These are phyloP conservation scores for Rubus idaeus DNA, from an alignment of 306 rosid species.

Conservation along the genomic window DNA sequence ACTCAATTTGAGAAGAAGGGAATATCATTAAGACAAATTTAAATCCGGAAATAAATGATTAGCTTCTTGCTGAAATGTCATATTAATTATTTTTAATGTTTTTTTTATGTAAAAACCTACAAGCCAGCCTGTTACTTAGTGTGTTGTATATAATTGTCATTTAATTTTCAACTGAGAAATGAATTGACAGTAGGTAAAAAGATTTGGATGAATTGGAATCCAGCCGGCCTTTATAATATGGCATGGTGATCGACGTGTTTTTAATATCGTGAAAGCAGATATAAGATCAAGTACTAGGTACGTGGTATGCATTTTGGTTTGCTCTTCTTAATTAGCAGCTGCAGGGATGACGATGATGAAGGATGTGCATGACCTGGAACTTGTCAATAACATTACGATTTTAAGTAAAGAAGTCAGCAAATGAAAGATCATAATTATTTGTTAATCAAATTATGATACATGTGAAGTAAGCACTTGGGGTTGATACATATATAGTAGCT, in stretches of 20 bases:
- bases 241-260: not conserved
- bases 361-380: not conserved
- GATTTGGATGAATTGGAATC: not conserved
- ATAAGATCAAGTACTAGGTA: not conserved
- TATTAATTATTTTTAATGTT: no score
- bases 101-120: no score
- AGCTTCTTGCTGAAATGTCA: not conserved
- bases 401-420: no score
- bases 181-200: not conserved
- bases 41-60: not conserved
- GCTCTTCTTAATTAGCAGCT: not conserved
- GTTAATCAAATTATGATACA: no score
- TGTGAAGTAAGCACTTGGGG: no score
- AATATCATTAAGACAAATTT: not conserved
- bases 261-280: no score
- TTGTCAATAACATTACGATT: no score
- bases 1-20: not conserved
- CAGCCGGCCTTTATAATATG: not conserved
- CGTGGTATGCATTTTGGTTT: not conserved
- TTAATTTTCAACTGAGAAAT: not conserved
- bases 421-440: no score
- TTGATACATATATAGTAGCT: not conserved
- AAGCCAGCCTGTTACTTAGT: not conserved
- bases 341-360: not conserved
- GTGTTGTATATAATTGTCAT: not conserved